Evolutionary conservation across 2,329 filamentous ascomycete species (phyloP), one percentile per base, ranked within the genome.

Genomic region (Aspergillus pseudoglaucus): DNA sequence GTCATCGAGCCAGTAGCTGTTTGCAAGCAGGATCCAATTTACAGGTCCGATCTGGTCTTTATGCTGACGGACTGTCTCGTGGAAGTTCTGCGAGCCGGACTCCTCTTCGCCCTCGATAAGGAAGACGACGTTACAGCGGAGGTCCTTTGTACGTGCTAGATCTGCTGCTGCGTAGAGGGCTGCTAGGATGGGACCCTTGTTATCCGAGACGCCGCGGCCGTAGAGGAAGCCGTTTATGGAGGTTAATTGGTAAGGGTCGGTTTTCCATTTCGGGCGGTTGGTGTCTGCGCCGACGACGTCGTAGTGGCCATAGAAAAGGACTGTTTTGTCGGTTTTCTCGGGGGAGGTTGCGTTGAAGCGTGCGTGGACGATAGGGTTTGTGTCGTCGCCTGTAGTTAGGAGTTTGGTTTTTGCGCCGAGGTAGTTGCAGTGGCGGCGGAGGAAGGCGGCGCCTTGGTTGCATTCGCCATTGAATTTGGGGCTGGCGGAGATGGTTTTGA

Each of bases 1-100:
- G 62, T 98, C 91, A 62, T 97, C 90, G 1, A 98, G 78, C 93
- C 93, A 98, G 74, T 98, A 98, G 69, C 90, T 96, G 74, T 98
- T 98, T 18, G 93, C 91, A 33, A 98, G 75, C 27, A 98, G 74
- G 47, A 98, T 93, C 75, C 93, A 97, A 68, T 98, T 91, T 2
- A 98, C 83, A 8, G 88, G 77, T 1, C 93, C 93, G 57, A 98
- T 95, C 20, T 88, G 77, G 12, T 84, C 77, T 66, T 95, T 95
- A 68, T 93, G 83, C 53, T 82, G 79, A 56, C 79, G 81, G 14
- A 98, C 84, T 0, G 88, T 87, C 57, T 91, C 82, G 54, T 88
- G 84, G 62, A 98, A 97, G 0, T 93, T 91, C 23, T 90, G 80
- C 1, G 90, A 96, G 0, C 93, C 93, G 41, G 87, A 90, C 66